phyloP scores from a whole-genome alignment of 768 basidiomycete genomes.

The Clitopilus passeckerianus region DNA sequence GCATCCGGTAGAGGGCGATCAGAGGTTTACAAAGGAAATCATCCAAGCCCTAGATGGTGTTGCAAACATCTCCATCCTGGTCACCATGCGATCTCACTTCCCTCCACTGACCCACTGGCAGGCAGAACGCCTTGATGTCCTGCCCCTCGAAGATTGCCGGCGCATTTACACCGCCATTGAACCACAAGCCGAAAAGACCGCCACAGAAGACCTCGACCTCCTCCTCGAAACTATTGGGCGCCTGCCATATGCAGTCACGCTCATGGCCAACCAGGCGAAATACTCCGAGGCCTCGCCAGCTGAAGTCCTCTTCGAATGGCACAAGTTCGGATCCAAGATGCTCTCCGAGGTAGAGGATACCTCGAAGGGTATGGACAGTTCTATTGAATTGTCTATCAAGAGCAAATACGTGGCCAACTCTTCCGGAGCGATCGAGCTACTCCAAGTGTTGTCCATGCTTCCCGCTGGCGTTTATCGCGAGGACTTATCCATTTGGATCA shows the following conservation, averaged over 20 bases:
- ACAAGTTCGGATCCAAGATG: neutral
- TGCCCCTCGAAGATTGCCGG: neutral
- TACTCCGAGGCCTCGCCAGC: neutral
- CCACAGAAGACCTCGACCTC: neutral
- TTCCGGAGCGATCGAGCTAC: neutral
- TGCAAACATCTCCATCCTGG: neutral
- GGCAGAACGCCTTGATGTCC: neutral
- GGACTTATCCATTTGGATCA: neutral
- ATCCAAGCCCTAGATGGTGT: neutral
- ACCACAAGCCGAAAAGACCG: neutral
- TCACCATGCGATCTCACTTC: neutral
- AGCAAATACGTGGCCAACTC: neutral
- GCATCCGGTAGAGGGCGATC: neutral
- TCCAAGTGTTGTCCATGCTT: neutral
- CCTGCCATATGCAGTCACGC: neutral
- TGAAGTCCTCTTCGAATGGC: neutral
- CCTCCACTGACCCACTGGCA: neutral
- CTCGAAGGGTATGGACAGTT: neutral
- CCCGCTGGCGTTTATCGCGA: neutral
- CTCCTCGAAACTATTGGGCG: neutral
- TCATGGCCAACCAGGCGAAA: neutral
- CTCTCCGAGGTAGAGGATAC: neutral
- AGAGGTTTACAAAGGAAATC: neutral
- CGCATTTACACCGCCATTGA: neutral
- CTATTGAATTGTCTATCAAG: neutral